phyloP scores from a whole-genome alignment of 345 rosid genomes.

The Garcia nutans region DNA sequence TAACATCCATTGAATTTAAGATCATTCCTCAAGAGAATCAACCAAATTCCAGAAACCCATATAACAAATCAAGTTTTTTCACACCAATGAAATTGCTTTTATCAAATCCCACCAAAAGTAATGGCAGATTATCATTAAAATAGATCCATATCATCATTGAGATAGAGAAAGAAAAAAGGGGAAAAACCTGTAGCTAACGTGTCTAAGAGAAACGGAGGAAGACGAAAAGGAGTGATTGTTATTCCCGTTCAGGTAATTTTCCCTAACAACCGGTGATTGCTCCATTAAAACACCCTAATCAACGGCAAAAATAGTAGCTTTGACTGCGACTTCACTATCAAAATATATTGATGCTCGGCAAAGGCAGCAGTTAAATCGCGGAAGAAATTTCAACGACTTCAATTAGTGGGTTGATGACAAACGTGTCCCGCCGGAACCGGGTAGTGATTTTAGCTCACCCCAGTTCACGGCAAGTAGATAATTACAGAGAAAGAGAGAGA shows the following conservation, averaged over 20 bases:
- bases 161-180: not conserved
- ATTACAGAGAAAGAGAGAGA: not conserved
- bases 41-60: not conserved
- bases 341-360: not conserved
- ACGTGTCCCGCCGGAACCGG: not conserved
- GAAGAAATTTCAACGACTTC: not conserved
- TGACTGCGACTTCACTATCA: not conserved
- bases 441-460: not conserved
- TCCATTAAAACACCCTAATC: conserved; percentile 3
- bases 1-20: not conserved
- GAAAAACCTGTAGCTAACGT: conserved; percentile 51
- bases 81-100: not conserved
- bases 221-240: conserved; percentile 31
- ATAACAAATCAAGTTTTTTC: not conserved
- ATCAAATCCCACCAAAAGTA: not conserved
- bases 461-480: not conserved
- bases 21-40: not conserved
- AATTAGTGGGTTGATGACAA: not conserved
- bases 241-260: conserved; percentile 27
- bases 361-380: not conserved
- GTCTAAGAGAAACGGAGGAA: conserved; percentile 40
- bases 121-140: not conserved
- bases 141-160: not conserved
- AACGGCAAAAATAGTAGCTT: not conserved
- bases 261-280: conserved; percentile 19